A percentile compares a stretch with the other conserved stretches of the same genome.
These are phyloP conservation scores for Strobilomyces confusus DNA, from an alignment of 768 basidiomycete species.

Conservation along the genomic window DNA sequence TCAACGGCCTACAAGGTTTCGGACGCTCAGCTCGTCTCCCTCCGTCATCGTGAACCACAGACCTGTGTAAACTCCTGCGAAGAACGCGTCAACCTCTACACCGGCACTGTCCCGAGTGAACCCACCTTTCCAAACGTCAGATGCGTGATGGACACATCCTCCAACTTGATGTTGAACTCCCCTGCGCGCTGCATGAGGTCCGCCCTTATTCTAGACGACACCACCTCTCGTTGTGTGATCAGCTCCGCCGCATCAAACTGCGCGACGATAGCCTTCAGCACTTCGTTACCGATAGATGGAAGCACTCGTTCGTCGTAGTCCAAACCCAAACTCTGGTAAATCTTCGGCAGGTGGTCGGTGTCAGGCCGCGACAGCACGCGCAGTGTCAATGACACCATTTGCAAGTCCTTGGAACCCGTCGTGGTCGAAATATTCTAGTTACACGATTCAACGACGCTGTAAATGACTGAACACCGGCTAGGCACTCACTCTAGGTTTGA, in stretches of 20 bases:
- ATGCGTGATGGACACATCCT: conserved; percentile 96
- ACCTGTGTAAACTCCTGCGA: conserved; percentile 80
- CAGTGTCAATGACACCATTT: conserved; percentile 97
- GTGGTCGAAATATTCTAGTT: conserved; percentile 94
- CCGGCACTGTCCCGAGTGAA: background rate
- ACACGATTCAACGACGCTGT: background rate
- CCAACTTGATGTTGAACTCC: conserved; percentile 93
- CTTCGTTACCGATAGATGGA: conserved; percentile 97
- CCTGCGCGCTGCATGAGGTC: conserved; percentile 91
- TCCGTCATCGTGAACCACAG: conserved; percentile 3
- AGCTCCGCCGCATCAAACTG: conserved; percentile 97
- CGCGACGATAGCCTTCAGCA: conserved; percentile 95
- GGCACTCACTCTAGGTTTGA: conserved; percentile 81
- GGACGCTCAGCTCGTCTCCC: background rate
- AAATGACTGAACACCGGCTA: background rate
- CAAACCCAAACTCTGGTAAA: conserved; percentile 91
- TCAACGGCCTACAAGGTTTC: conserved; percentile 72
- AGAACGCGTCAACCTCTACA: conserved; percentile 3
- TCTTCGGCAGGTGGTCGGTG: conserved; percentile 78
- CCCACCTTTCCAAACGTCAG: conserved; percentile 81
- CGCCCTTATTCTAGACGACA: conserved; percentile 87
- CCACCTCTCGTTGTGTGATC: conserved; percentile 97
- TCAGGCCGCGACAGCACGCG: conserved; percentile 95
- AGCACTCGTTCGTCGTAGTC: conserved; percentile 98
- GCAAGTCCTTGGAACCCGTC: conserved; percentile 96